These are phyloP conservation scores for Salix arbutifolia DNA, from an alignment of 345 rosid species.

Conservation along the genomic window DNA sequence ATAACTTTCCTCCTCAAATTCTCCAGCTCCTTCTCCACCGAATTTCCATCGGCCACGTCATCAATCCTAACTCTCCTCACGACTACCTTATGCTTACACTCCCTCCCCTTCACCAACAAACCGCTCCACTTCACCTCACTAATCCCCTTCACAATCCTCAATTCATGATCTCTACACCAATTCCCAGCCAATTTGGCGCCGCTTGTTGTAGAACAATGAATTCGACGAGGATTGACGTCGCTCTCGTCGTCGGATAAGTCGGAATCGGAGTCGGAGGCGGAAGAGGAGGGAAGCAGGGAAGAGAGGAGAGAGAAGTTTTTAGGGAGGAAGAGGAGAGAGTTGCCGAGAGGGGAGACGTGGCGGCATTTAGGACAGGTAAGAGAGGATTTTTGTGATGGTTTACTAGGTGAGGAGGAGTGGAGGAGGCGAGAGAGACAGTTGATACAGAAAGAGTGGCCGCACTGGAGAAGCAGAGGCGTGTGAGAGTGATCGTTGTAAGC, in stretches of 20 bases:
- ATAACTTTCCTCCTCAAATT: conserved; percentile 59
- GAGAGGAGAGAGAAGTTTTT: conserved; percentile 5
- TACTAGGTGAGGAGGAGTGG: background rate
- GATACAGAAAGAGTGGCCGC: conserved; percentile 4
- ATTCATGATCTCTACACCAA: conserved; percentile 1
- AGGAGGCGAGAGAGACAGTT: background rate
- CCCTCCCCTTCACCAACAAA: conserved; percentile 4
- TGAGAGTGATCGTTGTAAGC: background rate
- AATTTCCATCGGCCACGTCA: conserved; percentile 74
- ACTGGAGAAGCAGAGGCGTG: background rate
- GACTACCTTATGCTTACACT: conserved; percentile 49
- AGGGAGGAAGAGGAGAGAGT: conserved; percentile 5
- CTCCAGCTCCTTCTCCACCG: conserved; percentile 77
- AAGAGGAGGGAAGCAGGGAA: background rate
- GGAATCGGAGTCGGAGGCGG: background rate
- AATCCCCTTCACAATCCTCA: background rate
- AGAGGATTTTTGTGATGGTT: background rate
- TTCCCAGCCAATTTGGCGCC: background rate
- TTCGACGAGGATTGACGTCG: background rate
- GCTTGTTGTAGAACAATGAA: background rate
- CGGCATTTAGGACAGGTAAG: conserved; percentile 5
- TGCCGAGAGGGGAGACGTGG: conserved; percentile 7
- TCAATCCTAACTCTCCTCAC: conserved; percentile 64
- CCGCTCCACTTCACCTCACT: background rate
- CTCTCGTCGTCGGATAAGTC: background rate